Evolutionary conservation across 2,329 filamentous ascomycete genomes (phyloP), one percentile per base, ranked within the genome.

Genomic region (Calonectria pseudoreteaudii): DNA sequence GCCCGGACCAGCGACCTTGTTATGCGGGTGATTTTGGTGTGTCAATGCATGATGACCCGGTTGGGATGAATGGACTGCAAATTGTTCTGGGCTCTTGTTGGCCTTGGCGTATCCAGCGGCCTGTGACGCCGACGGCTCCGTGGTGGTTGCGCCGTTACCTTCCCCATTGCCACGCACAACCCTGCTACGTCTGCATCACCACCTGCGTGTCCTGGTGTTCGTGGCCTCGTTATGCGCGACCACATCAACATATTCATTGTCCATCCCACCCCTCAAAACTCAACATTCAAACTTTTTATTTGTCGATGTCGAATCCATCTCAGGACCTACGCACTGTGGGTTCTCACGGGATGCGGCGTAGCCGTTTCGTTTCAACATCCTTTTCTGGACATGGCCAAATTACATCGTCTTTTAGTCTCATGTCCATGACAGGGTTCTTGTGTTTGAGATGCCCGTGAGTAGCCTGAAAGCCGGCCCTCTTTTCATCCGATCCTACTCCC

Each of bases 41-140:
- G 69, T 81, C 83, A 78, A 86, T 86, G 85, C 85, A 85, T 78
- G 83, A 83, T 84, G 82, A 84, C 81, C 75, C 84, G 81, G 81
- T 79, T 71, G 76, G 62, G 49, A 62, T 71, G 64, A 70, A 62
- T 74, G 74, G 66, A 58, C 58, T 30, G 26, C 34, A 64, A 31
- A 62, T 41, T 38, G 56, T 28, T 69, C 67, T 49, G 44, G 67
- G 44, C 56, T 70, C 53, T 50, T 70, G 41, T 50, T 34, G 67
- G 41, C 53, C 44, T 64, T 62, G 44, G 56, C 18, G 64, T 34
- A 49, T 26, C 56, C 44, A 47, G 56, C 65, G 62, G 70, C 47
- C 70, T 72, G 66, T 72, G 66, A 69, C 58, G 56, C 56, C 34
- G 66, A 72, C 56, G 31, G 53, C 64, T 44, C 52, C 31, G 60